Base-by-base conservation (phyloP, 192 early-diverging fungal species). In the Gigaspora rosea region DNA sequence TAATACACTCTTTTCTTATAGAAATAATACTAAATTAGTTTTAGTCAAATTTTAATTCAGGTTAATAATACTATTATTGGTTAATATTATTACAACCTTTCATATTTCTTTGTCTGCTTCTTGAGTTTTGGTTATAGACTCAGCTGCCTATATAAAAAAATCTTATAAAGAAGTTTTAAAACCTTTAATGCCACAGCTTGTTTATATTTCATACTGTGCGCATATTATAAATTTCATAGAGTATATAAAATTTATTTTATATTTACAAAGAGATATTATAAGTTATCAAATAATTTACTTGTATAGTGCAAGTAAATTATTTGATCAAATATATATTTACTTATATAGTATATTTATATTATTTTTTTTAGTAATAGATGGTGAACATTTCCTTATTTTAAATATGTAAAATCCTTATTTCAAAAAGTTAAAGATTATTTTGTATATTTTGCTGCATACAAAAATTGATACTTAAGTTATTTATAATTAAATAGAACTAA, bases 1-100 rank as follows among this genome's bases (percentile, higher is more conserved):
- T 16, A 65, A 65, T 65, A 65, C 63, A 4, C 63, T 65, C 13
- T 66, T 58, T 66, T 36, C 20, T 48, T 67, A 47, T 67, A 16
- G n/a, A 48, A 18, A 16, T 20, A 16, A 67, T 48, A 67, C n/a
- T 15, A 67, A 67, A 67, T 67, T 67, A 47, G 41, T 66, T 3
- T 66, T 36, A 46, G 41, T 66, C 11, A 12, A 66, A 46, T 66
- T 36, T 66, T 66, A 66, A 46, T 7, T 15, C 16, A 48, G 27
- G 27, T 27, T 27, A 27, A 27, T 27, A 27, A 27, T 27, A 27
- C 27, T 27, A 27, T 1, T 27, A 67, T 41, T 48, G 0, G 18
- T 67, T 67, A 16, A 16, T 47, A 47, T 41, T 48, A 48, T 67
- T 48, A 46, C n/a, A 16, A 20, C 13, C 16, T 66, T 66, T 46